Percentiles rank a stretch among this genome's conserved stretches.
Evolutionary conservation across 176 grass and related monocot genomes (phyloP).

Genomic region (Miscanthus lutarioriparius): DNA sequence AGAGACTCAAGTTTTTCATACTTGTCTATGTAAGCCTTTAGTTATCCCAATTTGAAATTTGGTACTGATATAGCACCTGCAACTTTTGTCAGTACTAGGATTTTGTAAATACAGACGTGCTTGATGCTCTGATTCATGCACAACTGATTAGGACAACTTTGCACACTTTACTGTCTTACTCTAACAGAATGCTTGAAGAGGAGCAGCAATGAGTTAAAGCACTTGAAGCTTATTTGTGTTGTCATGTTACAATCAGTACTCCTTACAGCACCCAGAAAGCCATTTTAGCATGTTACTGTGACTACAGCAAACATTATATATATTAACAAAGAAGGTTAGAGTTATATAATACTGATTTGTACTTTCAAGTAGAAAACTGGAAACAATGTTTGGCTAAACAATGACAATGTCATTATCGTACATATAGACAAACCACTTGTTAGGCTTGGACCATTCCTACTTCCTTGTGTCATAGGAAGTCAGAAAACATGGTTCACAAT

Average conservation of each 20-base stretch:
- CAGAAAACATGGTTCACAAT: neutral
- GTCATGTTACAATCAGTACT: neutral
- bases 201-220: neutral
- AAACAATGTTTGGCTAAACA: neutral
- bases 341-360: neutral
- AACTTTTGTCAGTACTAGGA: neutral
- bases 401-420: neutral
- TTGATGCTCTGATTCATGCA: neutral
- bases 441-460: neutral
- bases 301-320: neutral
- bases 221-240: neutral
- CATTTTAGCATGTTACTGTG: neutral
- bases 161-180: neutral
- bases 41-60: neutral
- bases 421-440: neutral
- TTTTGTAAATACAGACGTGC: neutral
- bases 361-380: neutral
- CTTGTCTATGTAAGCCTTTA: neutral
- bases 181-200: neutral
- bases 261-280: neutral
- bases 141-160: neutral
- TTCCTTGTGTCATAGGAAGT: neutral
- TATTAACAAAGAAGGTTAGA: neutral
- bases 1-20: neutral
- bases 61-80: neutral